Evolutionary conservation across 139 green algal species (phyloP).

Genomic region (Chlorella sorokiniana): DNA sequence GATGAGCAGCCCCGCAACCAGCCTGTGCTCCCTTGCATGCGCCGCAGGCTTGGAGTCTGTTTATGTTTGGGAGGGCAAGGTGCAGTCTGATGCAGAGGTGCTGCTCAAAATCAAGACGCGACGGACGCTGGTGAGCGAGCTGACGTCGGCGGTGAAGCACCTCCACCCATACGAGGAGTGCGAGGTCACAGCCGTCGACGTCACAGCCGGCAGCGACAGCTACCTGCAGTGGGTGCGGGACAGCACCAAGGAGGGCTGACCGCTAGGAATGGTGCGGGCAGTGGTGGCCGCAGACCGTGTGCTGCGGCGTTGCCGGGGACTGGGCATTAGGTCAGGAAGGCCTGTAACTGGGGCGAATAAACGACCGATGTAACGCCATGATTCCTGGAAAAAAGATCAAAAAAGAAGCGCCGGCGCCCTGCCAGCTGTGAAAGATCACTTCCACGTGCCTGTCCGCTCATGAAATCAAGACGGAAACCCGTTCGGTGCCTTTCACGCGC

Average conservation of each 20-base stretch:
- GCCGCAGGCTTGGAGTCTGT: conserved; percentile 67
- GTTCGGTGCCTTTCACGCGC: too few species aligned
- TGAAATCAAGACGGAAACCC: too few species aligned
- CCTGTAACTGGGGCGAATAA: too few species aligned
- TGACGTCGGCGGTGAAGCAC: conserved; percentile 55
- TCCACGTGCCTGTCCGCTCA: too few species aligned
- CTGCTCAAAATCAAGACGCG: conserved; percentile 86
- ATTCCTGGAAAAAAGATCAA: too few species aligned
- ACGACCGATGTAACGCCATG: too few species aligned
- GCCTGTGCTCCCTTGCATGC: background rate
- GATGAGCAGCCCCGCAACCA: background rate
- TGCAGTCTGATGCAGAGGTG: conserved; percentile 67
- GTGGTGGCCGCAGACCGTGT: too few species aligned
- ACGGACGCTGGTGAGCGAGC: conserved; percentile 42
- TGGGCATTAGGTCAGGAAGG: too few species aligned
- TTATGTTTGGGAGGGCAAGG: conserved; percentile 81
- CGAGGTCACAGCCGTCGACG: conserved; percentile 72
- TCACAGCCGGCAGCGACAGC: conserved; percentile 62
- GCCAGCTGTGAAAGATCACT: too few species aligned
- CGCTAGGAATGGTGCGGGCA: too few species aligned
- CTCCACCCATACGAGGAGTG: conserved; percentile 81
- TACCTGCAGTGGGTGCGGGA: conserved; percentile 79
- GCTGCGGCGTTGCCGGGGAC: too few species aligned
- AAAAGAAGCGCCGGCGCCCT: too few species aligned
- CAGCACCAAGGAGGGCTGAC: conserved; percentile 44